These are phyloP conservation scores for Debaryomyces coudertii DNA, from an alignment of 1,139 yeast species.

Conservation along the genomic window DNA sequence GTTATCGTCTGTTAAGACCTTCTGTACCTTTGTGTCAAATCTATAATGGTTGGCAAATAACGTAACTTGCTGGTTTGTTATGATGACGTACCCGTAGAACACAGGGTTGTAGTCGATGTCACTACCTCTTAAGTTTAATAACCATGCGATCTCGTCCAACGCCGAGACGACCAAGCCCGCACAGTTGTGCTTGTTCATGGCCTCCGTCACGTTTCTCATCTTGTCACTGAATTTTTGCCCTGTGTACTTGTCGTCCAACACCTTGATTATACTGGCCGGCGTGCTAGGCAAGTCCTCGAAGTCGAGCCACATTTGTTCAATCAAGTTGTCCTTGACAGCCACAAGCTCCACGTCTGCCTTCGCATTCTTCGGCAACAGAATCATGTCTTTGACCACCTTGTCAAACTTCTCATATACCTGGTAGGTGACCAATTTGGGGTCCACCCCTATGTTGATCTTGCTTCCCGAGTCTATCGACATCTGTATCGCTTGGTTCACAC, in stretches of 20 bases:
- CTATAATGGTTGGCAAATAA: slow-evolving; percentile 51
- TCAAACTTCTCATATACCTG: slow-evolving; percentile 34
- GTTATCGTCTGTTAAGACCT: slow-evolving; percentile 38
- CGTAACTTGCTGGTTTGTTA: slow-evolving; percentile 52
- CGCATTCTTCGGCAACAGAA: slow-evolving; percentile 19
- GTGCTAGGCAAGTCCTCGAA: slow-evolving; percentile 54
- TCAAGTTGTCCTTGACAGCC: slow-evolving; percentile 68
- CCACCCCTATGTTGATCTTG: slow-evolving; percentile 48
- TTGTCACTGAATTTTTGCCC: slow-evolving; percentile 54
- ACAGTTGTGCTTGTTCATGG: slow-evolving; percentile 45
- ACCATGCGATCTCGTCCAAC: slow-evolving; percentile 89
- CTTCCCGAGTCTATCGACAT: slow-evolving; percentile 45
- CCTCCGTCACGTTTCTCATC: slow-evolving; percentile 46
- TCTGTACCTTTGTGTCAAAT: slow-evolving; percentile 34
- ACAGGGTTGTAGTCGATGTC: slow-evolving; percentile 86
- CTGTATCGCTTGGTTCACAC: slow-evolving; percentile 64
- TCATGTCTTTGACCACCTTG: slow-evolving; percentile 24
- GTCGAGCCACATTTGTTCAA: slow-evolving; percentile 74
- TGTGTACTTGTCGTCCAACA: slow-evolving; percentile 47
- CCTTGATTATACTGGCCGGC: slow-evolving; percentile 45
- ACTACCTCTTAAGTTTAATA: slow-evolving; percentile 82
- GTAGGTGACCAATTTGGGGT: slow-evolving; percentile 69
- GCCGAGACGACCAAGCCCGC: slow-evolving; percentile 33
- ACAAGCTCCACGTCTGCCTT: slow-evolving; percentile 59
- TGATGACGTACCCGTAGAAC: slow-evolving; percentile 76